phyloP scores from a whole-genome alignment of 257 asterid genomes.

The Scutellaria barbata region DNA sequence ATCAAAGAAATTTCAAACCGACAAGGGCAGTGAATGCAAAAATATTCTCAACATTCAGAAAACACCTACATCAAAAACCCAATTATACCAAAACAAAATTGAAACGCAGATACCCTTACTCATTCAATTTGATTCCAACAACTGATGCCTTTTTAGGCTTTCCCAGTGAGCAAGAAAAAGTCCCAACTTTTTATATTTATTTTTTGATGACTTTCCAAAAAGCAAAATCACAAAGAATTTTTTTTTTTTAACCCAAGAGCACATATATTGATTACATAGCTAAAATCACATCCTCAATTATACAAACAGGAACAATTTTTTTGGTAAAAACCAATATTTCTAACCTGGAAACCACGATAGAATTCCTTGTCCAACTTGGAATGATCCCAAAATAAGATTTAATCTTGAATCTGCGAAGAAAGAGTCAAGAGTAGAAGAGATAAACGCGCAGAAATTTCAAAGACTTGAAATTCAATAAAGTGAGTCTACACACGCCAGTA shows the following conservation, averaged over 20 bases:
- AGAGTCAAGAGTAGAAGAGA: conserved; percentile 11
- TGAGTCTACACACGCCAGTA: conserved; percentile 32
- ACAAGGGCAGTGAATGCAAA: not conserved
- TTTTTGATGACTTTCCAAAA: not conserved
- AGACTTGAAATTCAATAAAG: not conserved
- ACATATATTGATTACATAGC: too few relatives aligned
- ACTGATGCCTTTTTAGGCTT: conserved; percentile 21
- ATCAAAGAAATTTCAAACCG: not conserved
- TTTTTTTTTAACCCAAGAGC: too few relatives aligned
- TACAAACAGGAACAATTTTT: conserved; percentile 8
- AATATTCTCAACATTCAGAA: conserved; percentile 6
- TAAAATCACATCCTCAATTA: not conserved
- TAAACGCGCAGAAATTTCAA: not conserved
- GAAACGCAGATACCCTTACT: conserved; percentile 6
- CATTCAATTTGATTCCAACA: conserved; percentile 16
- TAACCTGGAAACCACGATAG: conserved; percentile 21
- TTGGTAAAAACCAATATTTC: not conserved
- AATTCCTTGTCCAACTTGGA: conserved; percentile 25
- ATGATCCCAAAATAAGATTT: conserved; percentile 21
- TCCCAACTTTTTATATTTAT: not conserved
- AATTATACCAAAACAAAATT: conserved; percentile 5
- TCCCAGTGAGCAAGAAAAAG: conserved; percentile 1
- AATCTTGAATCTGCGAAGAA: conserved; percentile 28
- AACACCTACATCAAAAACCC: conserved; percentile 25
- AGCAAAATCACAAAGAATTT: conserved; percentile 13